Percentiles rank a stretch among this genome's conserved stretches.
Evolutionary conservation across 169 alveolate species (phyloP).

Genomic region (Miamiensis avidus): DNA sequence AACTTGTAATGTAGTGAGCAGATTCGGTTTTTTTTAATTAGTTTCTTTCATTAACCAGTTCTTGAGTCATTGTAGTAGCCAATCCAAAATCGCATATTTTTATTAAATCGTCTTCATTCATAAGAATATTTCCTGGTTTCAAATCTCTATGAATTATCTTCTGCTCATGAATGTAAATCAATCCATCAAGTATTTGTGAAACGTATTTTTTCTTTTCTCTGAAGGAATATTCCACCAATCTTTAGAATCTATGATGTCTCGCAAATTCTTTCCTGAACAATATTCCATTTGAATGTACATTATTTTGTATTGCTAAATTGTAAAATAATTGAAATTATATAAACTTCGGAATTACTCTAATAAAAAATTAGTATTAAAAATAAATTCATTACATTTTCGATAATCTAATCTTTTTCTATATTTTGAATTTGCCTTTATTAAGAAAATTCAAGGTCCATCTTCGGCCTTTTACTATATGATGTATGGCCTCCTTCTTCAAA

Average conservation of each 20-base stretch:
- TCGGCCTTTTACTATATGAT: no score
- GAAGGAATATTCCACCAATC: conserved; percentile 47
- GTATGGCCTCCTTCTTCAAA: no score
- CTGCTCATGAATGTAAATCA: conserved; percentile 59
- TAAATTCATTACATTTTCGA: no score
- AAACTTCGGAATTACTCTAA: no score
- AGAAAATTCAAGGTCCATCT: no score
- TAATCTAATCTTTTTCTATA: no score
- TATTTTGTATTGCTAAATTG: not conserved
- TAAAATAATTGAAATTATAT: no score
- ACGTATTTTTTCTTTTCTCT: conserved; percentile 29
- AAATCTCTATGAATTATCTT: conserved; percentile 67
- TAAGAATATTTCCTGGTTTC: conserved; percentile 63
- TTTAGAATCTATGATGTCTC: conserved; percentile 57
- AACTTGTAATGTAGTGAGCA: not conserved
- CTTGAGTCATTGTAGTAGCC: conserved; percentile 47
- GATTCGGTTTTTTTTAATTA: not conserved
- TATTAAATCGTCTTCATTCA: conserved; percentile 50
- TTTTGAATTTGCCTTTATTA: no score
- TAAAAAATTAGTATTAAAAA: no score
- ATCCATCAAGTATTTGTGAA: conserved; percentile 59
- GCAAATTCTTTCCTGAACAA: conserved; percentile 77
- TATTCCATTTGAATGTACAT: conserved; percentile 82
- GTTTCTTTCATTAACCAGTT: conserved; percentile 18
- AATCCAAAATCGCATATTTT: conserved; percentile 70